Evolutionary conservation across 306 rosid species (phyloP).

Genomic region (Aeschynomene evenia): DNA sequence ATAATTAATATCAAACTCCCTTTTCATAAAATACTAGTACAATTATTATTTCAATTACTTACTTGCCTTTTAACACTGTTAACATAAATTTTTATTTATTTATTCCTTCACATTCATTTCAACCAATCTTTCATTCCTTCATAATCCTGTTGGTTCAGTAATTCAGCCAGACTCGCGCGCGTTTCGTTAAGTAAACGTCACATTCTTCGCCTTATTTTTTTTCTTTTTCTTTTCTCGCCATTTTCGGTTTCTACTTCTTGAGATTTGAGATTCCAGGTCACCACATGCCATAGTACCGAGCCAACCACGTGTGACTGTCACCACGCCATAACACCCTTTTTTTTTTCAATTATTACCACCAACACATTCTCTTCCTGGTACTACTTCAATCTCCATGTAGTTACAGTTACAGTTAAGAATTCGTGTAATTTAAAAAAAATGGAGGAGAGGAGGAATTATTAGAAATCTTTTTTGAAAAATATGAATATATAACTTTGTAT

Average conservation of each 20-base stretch:
- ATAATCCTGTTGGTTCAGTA: background rate
- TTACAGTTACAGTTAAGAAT: too few species aligned
- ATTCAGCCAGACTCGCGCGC: background rate
- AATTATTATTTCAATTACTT: too few species aligned
- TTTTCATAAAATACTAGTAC: too few species aligned
- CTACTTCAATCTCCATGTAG: too few species aligned
- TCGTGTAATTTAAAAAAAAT: too few species aligned
- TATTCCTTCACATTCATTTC: too few species aligned
- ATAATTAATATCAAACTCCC: too few species aligned
- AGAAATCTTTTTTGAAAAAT: too few species aligned
- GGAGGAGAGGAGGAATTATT: too few species aligned
- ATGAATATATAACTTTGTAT: background rate
- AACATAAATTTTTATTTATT: too few species aligned
- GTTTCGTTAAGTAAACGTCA: constrained; percentile 28
- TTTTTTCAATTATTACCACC: background rate
- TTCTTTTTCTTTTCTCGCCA: background rate
- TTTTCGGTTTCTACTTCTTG: background rate
- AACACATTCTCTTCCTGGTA: background rate
- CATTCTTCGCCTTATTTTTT: constrained; percentile 13
- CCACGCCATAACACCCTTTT: background rate
- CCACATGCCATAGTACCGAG: background rate
- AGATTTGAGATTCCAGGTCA: background rate
- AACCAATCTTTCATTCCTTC: background rate
- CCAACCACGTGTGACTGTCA: background rate
- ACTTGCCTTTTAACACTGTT: too few species aligned